A percentile compares a stretch with the other conserved stretches of the same genome.
phyloP scores from a whole-genome alignment of 768 basidiomycete genomes.

The Hemileccinum impolitum region DNA sequence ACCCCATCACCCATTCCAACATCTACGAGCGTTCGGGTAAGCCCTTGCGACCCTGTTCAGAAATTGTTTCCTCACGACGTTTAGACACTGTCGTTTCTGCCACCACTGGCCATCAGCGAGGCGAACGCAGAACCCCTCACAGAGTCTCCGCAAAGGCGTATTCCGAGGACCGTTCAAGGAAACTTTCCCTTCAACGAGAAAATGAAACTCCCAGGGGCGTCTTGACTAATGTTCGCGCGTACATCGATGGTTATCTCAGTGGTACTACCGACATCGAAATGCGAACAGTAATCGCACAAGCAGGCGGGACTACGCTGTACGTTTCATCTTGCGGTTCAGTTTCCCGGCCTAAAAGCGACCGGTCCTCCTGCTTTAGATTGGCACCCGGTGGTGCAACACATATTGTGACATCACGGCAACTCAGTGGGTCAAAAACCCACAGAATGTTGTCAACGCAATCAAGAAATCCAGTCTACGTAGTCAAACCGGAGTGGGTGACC shows the following conservation, averaged over 20 bases:
- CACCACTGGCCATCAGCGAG: conserved; percentile 66
- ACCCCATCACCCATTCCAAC: conserved; percentile 79
- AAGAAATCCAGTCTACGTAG: conserved; percentile 52
- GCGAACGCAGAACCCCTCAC: conserved; percentile 39
- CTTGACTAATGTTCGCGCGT: conserved; percentile 49
- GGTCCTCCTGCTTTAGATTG: conserved; percentile 34
- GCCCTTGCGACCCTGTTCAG: conserved; percentile 9
- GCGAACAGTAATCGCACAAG: conserved; percentile 60
- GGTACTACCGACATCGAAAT: conserved; percentile 80
- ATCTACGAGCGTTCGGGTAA: conserved; percentile 58
- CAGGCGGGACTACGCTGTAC: conserved; percentile 67
- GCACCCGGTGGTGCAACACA: conserved; percentile 68
- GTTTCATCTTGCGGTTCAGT: conserved; percentile 12
- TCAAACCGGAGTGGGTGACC: conserved; percentile 71
- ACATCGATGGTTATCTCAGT: conserved; percentile 67
- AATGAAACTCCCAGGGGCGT: conserved; percentile 23
- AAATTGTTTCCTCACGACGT: background rate
- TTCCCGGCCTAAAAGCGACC: background rate
- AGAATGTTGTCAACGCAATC: conserved; percentile 53
- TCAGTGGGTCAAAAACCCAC: conserved; percentile 72
- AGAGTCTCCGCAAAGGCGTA: conserved; percentile 33
- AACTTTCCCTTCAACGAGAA: conserved; percentile 37
- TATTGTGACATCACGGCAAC: conserved; percentile 68
- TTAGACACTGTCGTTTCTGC: conserved; percentile 60
- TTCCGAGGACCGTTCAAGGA: conserved; percentile 42